Conservation (phyloP, 345 rosid species). For the Aethionema arabicum region DNA sequence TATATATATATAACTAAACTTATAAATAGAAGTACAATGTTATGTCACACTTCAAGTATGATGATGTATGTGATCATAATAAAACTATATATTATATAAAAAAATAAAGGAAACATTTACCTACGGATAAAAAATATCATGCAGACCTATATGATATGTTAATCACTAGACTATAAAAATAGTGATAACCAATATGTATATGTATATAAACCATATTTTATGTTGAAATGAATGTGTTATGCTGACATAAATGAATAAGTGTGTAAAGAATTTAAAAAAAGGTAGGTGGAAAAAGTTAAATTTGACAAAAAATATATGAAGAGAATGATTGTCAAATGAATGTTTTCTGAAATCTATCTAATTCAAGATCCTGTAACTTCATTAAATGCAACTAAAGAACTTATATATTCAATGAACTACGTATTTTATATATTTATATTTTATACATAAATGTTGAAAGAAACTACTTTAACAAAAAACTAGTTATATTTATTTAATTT, state of each 20-base stretch:
- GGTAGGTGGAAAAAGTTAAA: slow-evolving; percentile 35
- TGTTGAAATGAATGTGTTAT: slow-evolving; percentile 3
- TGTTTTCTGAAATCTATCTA: slow-evolving; percentile 23
- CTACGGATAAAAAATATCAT: slow-evolving; percentile 4
- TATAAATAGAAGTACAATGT: slow-evolving; percentile 37
- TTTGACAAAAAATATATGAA: slow-evolving; percentile 27
- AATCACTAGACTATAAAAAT: too few species aligned
- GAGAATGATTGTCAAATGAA: slow-evolving; percentile 44
- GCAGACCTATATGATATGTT: neutral
- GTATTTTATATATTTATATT: slow-evolving; percentile 18
- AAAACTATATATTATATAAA: slow-evolving; percentile 17
- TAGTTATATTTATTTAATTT: slow-evolving; percentile 15
- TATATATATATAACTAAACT: slow-evolving; percentile 8
- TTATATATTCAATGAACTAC: slow-evolving; percentile 39
- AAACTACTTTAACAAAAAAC: neutral
- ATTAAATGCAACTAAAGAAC: slow-evolving; percentile 62
- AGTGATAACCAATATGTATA: too few species aligned
- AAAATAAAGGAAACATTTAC: slow-evolving; percentile 1
- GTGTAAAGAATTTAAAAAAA: slow-evolving; percentile 15
- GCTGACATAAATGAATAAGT: slow-evolving; percentile 9
- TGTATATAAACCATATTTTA: slow-evolving; percentile 13
- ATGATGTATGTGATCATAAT: slow-evolving; percentile 29
- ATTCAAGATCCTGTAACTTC: slow-evolving; percentile 38
- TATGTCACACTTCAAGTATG: slow-evolving; percentile 36
- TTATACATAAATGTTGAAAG: too few species aligned